These are phyloP conservation scores for Suillus subluteus DNA, from an alignment of 768 basidiomycete species.

Conservation along the genomic window DNA sequence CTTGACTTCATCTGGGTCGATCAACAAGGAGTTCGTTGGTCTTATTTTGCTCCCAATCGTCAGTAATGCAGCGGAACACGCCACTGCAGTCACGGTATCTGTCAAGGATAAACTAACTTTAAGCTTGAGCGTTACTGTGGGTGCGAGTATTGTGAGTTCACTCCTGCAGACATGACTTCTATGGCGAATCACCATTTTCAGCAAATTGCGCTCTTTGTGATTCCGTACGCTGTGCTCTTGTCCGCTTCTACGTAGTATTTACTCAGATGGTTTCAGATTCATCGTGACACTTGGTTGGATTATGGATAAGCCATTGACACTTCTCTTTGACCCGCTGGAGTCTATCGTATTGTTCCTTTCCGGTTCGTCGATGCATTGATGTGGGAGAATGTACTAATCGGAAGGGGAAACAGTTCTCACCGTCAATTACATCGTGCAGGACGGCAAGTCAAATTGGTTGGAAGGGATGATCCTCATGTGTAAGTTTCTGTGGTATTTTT, in stretches of 20 bases:
- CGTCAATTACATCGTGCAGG: slow-evolving; percentile 83
- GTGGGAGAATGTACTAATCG: neutral
- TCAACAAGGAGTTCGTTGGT: slow-evolving; percentile 85
- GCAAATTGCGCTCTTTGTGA: slow-evolving; percentile 76
- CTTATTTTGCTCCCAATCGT: slow-evolving; percentile 90
- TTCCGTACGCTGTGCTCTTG: slow-evolving; percentile 47
- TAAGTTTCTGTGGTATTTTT: slow-evolving; percentile 25
- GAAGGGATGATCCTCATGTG: slow-evolving; percentile 82
- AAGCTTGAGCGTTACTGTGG: slow-evolving; percentile 87
- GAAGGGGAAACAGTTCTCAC: slow-evolving; percentile 58
- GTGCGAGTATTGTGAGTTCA: slow-evolving; percentile 72
- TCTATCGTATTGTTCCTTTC: slow-evolving; percentile 40
- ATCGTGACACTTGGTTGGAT: slow-evolving; percentile 84
- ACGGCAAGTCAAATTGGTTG: slow-evolving; percentile 91
- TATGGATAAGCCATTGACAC: slow-evolving; percentile 74
- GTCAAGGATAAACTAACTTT: slow-evolving; percentile 91
- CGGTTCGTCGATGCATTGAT: slow-evolving; percentile 17
- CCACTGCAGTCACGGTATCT: slow-evolving; percentile 89
- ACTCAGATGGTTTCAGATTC: slow-evolving; percentile 43
- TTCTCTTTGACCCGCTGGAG: slow-evolving; percentile 89
- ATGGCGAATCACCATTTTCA: slow-evolving; percentile 28
- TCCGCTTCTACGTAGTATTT: slow-evolving; percentile 12
- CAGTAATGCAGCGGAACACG: slow-evolving; percentile 90
- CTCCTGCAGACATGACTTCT: neutral
- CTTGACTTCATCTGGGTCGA: slow-evolving; percentile 55